Conservation (phyloP, 768 basidiomycete species). For the Filobasidium wieringae region DNA sequence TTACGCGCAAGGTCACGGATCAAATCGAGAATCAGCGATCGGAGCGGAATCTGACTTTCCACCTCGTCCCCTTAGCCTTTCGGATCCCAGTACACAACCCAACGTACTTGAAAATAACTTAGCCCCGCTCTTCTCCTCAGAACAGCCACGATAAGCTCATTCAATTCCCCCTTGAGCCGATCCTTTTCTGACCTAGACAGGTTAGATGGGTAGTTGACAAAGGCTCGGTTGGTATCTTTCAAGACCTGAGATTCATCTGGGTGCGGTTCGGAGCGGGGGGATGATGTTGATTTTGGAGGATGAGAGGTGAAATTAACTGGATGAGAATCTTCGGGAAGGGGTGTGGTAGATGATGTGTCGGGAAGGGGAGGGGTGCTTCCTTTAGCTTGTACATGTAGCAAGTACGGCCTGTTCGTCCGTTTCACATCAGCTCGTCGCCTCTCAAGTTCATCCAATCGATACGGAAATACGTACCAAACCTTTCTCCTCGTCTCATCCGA, state of each 20-base stretch:
- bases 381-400: slow-evolving; percentile 5
- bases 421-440: not conserved
- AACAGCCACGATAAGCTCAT: slow-evolving; percentile 59
- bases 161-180: slow-evolving; percentile 52
- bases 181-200: slow-evolving; percentile 38
- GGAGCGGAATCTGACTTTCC: too few species aligned
- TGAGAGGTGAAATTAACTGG: not conserved
- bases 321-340: not conserved
- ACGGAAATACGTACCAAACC: slow-evolving; percentile 30
- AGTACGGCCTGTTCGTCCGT: not conserved
- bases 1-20: not conserved
- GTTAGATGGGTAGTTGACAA: slow-evolving; percentile 68
- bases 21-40: not conserved
- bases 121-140: slow-evolving; percentile 62
- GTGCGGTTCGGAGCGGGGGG: slow-evolving; percentile 15
- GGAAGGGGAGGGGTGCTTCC: not conserved
- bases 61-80: too few species aligned
- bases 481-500: slow-evolving; percentile 25
- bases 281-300: not conserved
- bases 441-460: too few species aligned
- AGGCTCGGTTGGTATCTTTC: slow-evolving; percentile 83
- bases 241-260: slow-evolving; percentile 72
- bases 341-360: not conserved
- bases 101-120: slow-evolving; percentile 66
- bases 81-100: not conserved